Conservation (phyloP, 192 early-diverging fungal species). For the Chytriomyces confervae region DNA sequence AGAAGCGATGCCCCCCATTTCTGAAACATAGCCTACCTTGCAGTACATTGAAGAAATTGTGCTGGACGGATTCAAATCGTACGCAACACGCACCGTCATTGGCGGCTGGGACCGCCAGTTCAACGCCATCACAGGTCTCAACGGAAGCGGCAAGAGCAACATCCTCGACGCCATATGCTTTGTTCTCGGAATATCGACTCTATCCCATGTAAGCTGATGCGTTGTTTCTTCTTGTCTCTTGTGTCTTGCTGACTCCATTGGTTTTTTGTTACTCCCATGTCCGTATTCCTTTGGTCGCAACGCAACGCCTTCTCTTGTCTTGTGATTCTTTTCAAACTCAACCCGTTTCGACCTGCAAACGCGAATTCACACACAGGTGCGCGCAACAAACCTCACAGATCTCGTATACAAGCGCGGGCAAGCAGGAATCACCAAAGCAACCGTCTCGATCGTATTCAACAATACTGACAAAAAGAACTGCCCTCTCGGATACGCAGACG, state of each 20-base stretch:
- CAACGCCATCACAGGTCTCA: slow-evolving; percentile 98
- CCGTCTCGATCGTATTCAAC: slow-evolving; percentile 95
- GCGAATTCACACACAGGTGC: slow-evolving; percentile 59
- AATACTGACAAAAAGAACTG: slow-evolving; percentile 80
- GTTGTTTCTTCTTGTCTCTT: background rate
- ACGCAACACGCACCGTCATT: slow-evolving; percentile 93
- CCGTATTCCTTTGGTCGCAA: background rate
- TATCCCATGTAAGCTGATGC: slow-evolving; percentile 72
- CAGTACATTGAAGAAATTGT: slow-evolving; percentile 96
- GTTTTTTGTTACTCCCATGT: background rate
- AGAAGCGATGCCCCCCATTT: too few relatives aligned
- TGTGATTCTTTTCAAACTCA: too few relatives aligned
- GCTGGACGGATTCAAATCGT: slow-evolving; percentile 99
- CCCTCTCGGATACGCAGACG: slow-evolving; percentile 87
- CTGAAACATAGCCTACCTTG: background rate
- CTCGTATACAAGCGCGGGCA: slow-evolving; percentile 99
- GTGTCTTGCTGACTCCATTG: background rate
- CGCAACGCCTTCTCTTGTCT: background rate
- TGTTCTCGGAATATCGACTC: slow-evolving; percentile 93
- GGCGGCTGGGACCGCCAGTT: slow-evolving; percentile 98
- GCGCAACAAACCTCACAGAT: slow-evolving; percentile 92
- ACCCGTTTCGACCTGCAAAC: slow-evolving; percentile 11
- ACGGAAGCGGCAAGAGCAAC: slow-evolving; percentile 98
- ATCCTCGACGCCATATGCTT: slow-evolving; percentile 99
- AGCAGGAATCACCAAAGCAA: slow-evolving; percentile 96